These are phyloP conservation scores for Microdochium nivale DNA, from an alignment of 2,329 filamentous ascomycete genomes.

Conservation along the genomic window DNA sequence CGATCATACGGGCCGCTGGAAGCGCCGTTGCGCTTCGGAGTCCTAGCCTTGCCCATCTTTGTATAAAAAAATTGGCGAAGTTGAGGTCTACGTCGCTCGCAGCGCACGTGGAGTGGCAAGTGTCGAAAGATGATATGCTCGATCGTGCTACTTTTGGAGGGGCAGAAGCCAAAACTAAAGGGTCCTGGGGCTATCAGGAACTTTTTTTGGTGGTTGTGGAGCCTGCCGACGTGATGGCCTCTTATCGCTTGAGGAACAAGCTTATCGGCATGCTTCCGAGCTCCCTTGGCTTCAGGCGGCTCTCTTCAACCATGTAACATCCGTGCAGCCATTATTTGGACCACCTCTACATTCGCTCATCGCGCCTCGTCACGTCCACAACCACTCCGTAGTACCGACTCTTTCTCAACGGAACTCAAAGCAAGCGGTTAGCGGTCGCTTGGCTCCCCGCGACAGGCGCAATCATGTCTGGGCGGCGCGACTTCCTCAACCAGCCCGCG, in stretches of 20 bases:
- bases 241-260: background rate
- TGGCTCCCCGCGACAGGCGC: background rate
- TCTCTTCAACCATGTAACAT: too few species aligned
- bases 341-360: too few species aligned
- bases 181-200: background rate
- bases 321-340: too few species aligned
- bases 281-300: too few species aligned
- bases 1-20: constrained; percentile 32
- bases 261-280: too few species aligned
- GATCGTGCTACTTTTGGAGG: background rate
- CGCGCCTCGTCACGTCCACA: background rate
- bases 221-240: background rate
- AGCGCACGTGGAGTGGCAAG: background rate
- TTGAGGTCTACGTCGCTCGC: background rate
- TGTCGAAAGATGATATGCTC: background rate
- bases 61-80: too few species aligned
- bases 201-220: background rate
- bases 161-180: background rate
- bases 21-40: constrained; percentile 23
- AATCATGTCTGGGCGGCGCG: constrained; percentile 43
- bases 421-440: background rate
- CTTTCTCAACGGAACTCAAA: too few species aligned
- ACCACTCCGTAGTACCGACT: constrained; percentile 6
- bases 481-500: constrained; percentile 81
- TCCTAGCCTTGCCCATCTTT: constrained; percentile 32